A percentile compares a stretch with the other conserved stretches of the same genome.
Evolutionary conservation across 768 basidiomycete genomes (phyloP).

Genomic region (Pholiota conissans): DNA sequence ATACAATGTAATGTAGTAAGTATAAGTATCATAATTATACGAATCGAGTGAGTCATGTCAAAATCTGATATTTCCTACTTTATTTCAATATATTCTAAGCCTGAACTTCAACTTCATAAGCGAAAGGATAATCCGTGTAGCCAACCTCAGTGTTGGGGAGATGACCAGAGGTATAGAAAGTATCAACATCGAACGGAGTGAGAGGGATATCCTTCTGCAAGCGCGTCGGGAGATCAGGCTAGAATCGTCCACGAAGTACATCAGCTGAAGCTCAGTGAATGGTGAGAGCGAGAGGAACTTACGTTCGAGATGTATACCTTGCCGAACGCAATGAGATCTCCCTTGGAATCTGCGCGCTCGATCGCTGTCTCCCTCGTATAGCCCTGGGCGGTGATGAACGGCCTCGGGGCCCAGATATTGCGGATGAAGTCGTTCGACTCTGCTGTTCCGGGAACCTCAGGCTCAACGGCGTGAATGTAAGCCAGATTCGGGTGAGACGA

Average conservation of each 20-base stretch:
- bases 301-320: constrained; percentile 33
- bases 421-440: constrained; percentile 45
- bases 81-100: neutral
- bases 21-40: too few relatives aligned
- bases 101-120: neutral
- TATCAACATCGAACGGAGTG: constrained; percentile 30
- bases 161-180: constrained; percentile 35
- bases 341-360: constrained; percentile 32
- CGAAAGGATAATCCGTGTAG: constrained; percentile 29
- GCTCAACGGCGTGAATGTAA: constrained; percentile 58
- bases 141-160: constrained; percentile 19
- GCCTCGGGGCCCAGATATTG: constrained; percentile 42
- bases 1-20: too few relatives aligned
- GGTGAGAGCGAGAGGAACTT: too few relatives aligned
- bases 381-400: constrained; percentile 42
- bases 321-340: constrained; percentile 31
- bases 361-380: constrained; percentile 41
- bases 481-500: constrained; percentile 43
- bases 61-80: too few relatives aligned
- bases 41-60: too few relatives aligned
- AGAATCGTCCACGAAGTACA: neutral
- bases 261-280: too few relatives aligned
- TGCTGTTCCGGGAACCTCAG: constrained; percentile 5
- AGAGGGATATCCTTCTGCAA: constrained; percentile 34
- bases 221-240: constrained; percentile 45